Evolutionary conservation across 177 flowering plant species (phyloP).

Genomic region (Tripterygium wilfordii): DNA sequence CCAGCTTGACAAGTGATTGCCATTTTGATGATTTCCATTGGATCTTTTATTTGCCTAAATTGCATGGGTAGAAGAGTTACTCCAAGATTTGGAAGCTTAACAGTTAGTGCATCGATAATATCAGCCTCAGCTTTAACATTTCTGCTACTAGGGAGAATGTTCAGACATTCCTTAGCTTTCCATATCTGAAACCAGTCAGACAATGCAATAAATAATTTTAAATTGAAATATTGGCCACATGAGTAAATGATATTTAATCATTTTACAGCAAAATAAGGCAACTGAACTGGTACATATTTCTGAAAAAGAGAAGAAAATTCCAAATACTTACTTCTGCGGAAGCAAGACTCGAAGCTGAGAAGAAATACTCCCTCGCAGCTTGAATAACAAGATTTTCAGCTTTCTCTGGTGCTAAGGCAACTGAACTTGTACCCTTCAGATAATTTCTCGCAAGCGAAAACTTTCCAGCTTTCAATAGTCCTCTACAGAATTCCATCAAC

Average conservation of each 20-base stretch:
- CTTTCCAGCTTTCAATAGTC: constrained; percentile 92
- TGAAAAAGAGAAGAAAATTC: neutral
- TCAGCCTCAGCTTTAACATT: constrained; percentile 78
- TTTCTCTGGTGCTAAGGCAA: constrained; percentile 69
- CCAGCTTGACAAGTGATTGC: constrained; percentile 80
- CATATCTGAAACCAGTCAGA: constrained; percentile 59
- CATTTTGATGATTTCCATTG: constrained; percentile 87
- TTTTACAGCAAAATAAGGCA: neutral
- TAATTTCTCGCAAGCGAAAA: constrained; percentile 95
- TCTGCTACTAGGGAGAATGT: constrained; percentile 71
- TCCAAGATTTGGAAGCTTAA: constrained; percentile 87
- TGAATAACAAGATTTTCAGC: constrained; percentile 92
- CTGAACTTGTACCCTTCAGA: constrained; percentile 72
- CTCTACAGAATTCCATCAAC: constrained; percentile 90
- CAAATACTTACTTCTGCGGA: constrained; percentile 88
- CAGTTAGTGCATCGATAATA: constrained; percentile 79
- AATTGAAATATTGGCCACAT: neutral
- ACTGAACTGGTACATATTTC: neutral
- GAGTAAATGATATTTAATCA: neutral
- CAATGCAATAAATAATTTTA: constrained; percentile 5
- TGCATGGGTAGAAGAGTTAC: constrained; percentile 90
- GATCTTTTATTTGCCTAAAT: constrained; percentile 84
- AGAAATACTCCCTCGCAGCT: constrained; percentile 92
- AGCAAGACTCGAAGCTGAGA: constrained; percentile 89
- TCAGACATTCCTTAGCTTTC: constrained; percentile 96